Percentiles rank a stretch among this genome's conserved stretches.
phyloP scores from a whole-genome alignment of 1,284 basidiomycete species.

The Schizophyllum amplum region DNA sequence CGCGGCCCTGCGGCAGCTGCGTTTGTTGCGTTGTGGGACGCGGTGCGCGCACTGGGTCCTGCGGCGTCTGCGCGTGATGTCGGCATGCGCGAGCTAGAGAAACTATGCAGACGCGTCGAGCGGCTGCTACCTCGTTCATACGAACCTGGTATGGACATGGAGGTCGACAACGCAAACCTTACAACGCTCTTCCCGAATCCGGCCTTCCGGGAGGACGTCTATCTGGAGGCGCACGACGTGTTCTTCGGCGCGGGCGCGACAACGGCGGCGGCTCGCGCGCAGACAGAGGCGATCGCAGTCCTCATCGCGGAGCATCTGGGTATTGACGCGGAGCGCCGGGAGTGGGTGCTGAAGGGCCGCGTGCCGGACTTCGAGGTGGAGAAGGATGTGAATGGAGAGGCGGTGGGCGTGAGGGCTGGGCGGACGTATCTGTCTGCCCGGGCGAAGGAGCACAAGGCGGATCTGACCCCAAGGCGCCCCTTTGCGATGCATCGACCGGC shows the following conservation, averaged over 20 bases:
- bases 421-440: slow-evolving; percentile 45
- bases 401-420: slow-evolving; percentile 48
- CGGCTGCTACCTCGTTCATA: slow-evolving; percentile 45
- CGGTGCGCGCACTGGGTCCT: slow-evolving; percentile 38
- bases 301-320: slow-evolving; percentile 60
- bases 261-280: slow-evolving; percentile 44
- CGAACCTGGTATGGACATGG: slow-evolving; percentile 28
- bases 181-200: slow-evolving; percentile 62
- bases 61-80: slow-evolving; percentile 50
- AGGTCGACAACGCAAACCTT: slow-evolving; percentile 18
- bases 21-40: slow-evolving; percentile 59
- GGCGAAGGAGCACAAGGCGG: slow-evolving; percentile 16
- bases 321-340: slow-evolving; percentile 52
- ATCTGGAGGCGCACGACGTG: slow-evolving; percentile 85
- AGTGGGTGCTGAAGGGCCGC: slow-evolving; percentile 50
- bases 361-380: slow-evolving; percentile 64
- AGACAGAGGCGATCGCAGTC: slow-evolving; percentile 39
- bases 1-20: slow-evolving; percentile 36
- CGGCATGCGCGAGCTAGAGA: slow-evolving; percentile 84
- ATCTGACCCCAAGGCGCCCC: slow-evolving; percentile 33
- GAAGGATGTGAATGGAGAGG: slow-evolving; percentile 54
- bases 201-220: slow-evolving; percentile 81
- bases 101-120: slow-evolving; percentile 77
- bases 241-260: slow-evolving; percentile 75
- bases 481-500: slow-evolving; percentile 93